Evolutionary conservation across 139 green algal species (phyloP), one percentile per base, ranked within the genome.

Genomic region (Gonium pectorale): DNA sequence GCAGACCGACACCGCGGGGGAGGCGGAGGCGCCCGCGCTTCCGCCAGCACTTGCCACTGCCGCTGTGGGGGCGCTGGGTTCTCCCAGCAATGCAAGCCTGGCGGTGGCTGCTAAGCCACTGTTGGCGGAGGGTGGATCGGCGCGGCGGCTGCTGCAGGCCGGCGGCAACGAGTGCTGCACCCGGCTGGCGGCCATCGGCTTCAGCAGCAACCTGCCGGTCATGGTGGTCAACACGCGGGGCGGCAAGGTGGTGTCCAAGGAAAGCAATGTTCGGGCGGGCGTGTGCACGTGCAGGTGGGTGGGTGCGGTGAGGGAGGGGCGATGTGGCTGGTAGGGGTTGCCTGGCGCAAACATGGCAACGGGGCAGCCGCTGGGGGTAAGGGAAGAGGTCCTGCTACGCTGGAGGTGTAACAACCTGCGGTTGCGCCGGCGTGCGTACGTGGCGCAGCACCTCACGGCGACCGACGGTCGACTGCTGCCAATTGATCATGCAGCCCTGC

Each of bases 221-320:
- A 26, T 93, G 37, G 22, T 93, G n/a, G 44, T 92, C 17, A 64
- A 85, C 40, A 85, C 79, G 0, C 26, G 46, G 19, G 62, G 67
- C 21, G 21, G 26, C 38, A 40, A 62, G 81, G n/a, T 90, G 24
- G 35, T 75, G 8, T 60, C 56, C 37, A 80, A 90, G 40, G 77
- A 86, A 2, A 43, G 41, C 7, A 38, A 70, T 0, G 31, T 90
- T 33, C n/a, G 27, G n/a, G 88, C 29, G 1, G 40, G 5, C 3
- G 26, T 91, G 31, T 92, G 88, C 83, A 93, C 83, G 11, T 93
- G 90, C 73, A 83, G 83, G 78, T 90, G 27, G 22, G 35, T n/a
- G 2, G 22, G 35, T 41, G 11, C 19, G 63, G n/a, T n/a, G n/a
- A 35, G 29, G 8, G 2, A 40, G 9, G n/a, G 29, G 46, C 15